A percentile compares a stretch with the other conserved stretches of the same genome.
These are phyloP conservation scores for Botrytis squamosa DNA, from an alignment of 2,329 filamentous ascomycete species.

Conservation along the genomic window DNA sequence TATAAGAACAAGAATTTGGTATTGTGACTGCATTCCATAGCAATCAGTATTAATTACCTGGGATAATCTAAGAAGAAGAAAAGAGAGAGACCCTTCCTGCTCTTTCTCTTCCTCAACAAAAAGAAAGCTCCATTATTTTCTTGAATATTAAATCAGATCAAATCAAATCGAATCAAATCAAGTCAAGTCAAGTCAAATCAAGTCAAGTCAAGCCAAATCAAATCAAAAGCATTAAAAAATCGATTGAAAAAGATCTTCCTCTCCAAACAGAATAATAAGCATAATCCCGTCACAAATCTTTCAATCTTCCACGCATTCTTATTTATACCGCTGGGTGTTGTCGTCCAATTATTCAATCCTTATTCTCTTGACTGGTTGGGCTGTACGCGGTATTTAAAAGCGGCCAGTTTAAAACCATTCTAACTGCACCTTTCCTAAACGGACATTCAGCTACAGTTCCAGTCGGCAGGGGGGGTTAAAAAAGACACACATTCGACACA, in stretches of 20 bases:
- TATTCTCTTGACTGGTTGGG: constrained; percentile 3
- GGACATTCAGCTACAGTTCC: constrained; percentile 3
- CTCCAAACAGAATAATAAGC: constrained; percentile 4
- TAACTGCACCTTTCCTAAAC: constrained; percentile 4
- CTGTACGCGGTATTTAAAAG: background rate
- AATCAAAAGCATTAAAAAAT: background rate
- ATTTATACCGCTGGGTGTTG: background rate
- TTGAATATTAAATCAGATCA: background rate
- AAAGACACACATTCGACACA: background rate
- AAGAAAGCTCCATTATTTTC: background rate
- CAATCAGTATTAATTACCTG: background rate
- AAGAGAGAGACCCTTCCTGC: background rate
- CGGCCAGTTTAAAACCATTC: background rate
- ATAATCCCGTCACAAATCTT: background rate
- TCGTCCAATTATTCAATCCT: background rate
- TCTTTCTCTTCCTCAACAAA: background rate
- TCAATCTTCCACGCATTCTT: background rate
- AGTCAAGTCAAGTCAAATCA: background rate
- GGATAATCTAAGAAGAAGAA: background rate
- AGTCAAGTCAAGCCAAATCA: background rate
- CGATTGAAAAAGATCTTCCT: background rate
- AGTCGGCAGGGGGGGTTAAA: background rate
- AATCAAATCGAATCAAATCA: background rate
- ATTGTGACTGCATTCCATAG: background rate
- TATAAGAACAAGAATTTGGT: constrained; percentile 1